Evolutionary conservation across 371 early-diverging fungal species (phyloP), one percentile per base, ranked within the genome.

Genomic region (Synchytrium microbalum): DNA sequence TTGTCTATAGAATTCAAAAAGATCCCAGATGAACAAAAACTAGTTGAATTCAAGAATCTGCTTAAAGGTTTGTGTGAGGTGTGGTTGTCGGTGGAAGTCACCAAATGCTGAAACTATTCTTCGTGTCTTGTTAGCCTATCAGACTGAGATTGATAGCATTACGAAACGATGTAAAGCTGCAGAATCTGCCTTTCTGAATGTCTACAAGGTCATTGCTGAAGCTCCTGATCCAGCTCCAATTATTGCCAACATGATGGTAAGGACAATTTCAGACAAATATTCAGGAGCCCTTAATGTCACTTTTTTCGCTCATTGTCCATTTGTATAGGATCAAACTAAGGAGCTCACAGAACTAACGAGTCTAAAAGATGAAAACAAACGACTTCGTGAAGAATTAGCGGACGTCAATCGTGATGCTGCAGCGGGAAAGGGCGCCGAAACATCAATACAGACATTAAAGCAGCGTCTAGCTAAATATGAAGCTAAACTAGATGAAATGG

Each of bases 71-170:
- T n/a, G n/a, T n/a, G n/a, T n/a, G n/a, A n/a, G n/a, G n/a, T n/a
- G n/a, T n/a, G n/a, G n/a, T n/a, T n/a, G n/a, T n/a, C n/a, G n/a
- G n/a, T n/a, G n/a, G n/a, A n/a, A n/a, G n/a, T n/a, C n/a, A n/a
- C n/a, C n/a, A n/a, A n/a, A n/a, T n/a, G n/a, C n/a, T n/a, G n/a
- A n/a, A n/a, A n/a, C n/a, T n/a, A n/a, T n/a, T n/a, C n/a, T n/a
- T n/a, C n/a, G n/a, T n/a, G n/a, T n/a, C n/a, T 23, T 52, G 31
- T 25, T 60, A 79, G 91, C 86, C 2, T 95, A 93, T 74, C 94
- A 94, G 69, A 69, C 79, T 62, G 96, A 95, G 71, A 95, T 95
- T 62, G 96, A 95, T 68, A 78, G 77, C 53, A 81, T 95, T 61
- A 92, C 92, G 3, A 86, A 86, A 63, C 78, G 92, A 54, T 87